These are phyloP conservation scores for Aspergillus felis DNA, from an alignment of 2,329 filamentous ascomycete species.

Conservation along the genomic window DNA sequence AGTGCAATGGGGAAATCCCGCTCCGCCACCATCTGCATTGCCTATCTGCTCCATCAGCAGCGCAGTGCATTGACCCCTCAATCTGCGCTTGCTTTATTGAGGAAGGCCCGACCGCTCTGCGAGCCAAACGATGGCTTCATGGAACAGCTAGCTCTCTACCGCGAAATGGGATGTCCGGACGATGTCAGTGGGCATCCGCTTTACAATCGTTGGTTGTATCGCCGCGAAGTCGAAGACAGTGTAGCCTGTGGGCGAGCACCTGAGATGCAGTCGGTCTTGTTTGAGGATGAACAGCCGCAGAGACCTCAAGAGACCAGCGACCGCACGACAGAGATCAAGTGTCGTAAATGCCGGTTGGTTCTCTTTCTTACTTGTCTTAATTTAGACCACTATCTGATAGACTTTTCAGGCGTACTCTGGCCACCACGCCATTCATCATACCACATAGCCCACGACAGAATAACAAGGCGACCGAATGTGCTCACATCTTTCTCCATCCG, in stretches of 20 bases:
- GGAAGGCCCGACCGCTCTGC: slow-evolving; percentile 67
- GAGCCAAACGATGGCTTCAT: slow-evolving; percentile 93
- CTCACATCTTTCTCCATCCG: slow-evolving; percentile 87
- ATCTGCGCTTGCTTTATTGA: slow-evolving; percentile 68
- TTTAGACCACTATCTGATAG: slow-evolving; percentile 5
- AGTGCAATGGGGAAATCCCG: slow-evolving; percentile 97
- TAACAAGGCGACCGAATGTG: slow-evolving; percentile 52
- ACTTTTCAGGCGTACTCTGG: slow-evolving; percentile 52
- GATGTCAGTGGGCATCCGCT: slow-evolving; percentile 64
- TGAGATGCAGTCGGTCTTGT: slow-evolving; percentile 69
- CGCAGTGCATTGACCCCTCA: slow-evolving; percentile 56
- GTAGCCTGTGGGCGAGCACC: slow-evolving; percentile 75
- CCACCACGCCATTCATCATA: slow-evolving; percentile 64
- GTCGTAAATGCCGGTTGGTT: slow-evolving; percentile 81
- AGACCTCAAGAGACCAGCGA: slow-evolving; percentile 18
- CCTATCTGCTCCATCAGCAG: slow-evolving; percentile 68
- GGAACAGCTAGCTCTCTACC: slow-evolving; percentile 80
- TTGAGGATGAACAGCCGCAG: slow-evolving; percentile 53
- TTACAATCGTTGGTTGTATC: slow-evolving; percentile 77
- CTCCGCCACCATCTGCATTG: slow-evolving; percentile 77
- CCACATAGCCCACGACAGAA: slow-evolving; percentile 49
- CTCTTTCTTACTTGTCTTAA: slow-evolving; percentile 2
- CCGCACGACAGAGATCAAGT: slow-evolving; percentile 62
- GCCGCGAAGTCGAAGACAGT: slow-evolving; percentile 61
- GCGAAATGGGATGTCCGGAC: slow-evolving; percentile 76